phyloP scores from a whole-genome alignment of 345 rosid species.

The Euphorbia pulcherrima region DNA sequence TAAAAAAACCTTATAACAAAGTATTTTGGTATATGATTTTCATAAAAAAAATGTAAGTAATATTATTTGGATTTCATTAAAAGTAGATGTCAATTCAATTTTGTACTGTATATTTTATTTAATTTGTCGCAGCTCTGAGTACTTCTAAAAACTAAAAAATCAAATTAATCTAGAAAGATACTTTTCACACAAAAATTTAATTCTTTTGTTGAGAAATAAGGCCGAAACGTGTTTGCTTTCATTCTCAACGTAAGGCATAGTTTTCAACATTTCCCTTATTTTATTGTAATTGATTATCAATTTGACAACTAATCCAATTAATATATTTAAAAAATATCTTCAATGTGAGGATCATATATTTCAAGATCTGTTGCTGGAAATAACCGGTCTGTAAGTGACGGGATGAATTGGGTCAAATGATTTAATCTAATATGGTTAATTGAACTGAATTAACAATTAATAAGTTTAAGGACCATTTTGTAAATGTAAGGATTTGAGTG shows the following conservation, averaged over 20 bases:
- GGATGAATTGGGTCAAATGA: no score
- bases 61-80: neutral
- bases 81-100: neutral
- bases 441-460: no score
- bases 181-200: slow-evolving; percentile 10
- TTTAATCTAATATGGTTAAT: no score
- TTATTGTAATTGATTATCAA: neutral
- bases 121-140: neutral
- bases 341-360: neutral
- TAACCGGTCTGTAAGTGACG: no score
- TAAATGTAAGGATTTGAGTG: no score
- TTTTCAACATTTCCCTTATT: neutral
- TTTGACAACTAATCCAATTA: neutral
- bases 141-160: neutral
- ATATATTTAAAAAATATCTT: neutral
- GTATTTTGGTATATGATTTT: neutral
- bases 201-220: neutral
- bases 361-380: no score
- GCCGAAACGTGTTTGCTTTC: neutral
- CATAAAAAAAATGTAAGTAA: neutral
- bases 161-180: neutral
- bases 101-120: neutral
- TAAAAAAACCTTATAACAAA: neutral
- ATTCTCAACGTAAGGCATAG: neutral
- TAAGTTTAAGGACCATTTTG: no score